phyloP scores from a whole-genome alignment of 1,139 yeast genomes.

The Blastobotrys ciferrii region DNA sequence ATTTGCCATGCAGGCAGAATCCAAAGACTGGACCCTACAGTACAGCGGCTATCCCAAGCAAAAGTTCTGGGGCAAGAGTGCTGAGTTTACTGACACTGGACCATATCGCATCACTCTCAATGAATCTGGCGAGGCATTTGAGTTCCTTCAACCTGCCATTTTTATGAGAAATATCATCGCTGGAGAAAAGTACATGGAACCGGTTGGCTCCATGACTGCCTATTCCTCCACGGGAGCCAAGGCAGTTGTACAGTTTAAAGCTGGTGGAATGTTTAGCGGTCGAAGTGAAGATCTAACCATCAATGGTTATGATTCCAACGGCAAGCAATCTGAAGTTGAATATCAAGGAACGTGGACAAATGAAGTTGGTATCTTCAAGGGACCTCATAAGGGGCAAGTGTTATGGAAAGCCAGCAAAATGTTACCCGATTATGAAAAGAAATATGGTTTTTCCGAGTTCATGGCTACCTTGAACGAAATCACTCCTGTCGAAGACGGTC shows the following conservation, averaged over 20 bases:
- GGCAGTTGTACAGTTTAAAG: constrained; percentile 65
- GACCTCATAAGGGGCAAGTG: constrained; percentile 3
- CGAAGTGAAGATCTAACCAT: constrained; percentile 77
- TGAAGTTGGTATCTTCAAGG: constrained; percentile 20
- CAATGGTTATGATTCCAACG: constrained; percentile 46
- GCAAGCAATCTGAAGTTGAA: constrained; percentile 29
- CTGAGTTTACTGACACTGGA: constrained; percentile 80
- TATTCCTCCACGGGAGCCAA: constrained; percentile 64
- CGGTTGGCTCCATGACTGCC: constrained; percentile 65
- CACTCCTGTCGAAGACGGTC: constrained; percentile 62
- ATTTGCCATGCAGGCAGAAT: constrained; percentile 75
- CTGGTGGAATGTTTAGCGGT: constrained; percentile 75
- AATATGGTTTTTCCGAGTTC: constrained; percentile 83
- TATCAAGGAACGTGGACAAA: constrained; percentile 80
- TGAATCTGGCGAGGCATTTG: constrained; percentile 65
- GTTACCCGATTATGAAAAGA: constrained; percentile 55
- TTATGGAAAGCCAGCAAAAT: constrained; percentile 65
- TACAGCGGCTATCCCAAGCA: constrained; percentile 80
- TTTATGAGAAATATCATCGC: constrained; percentile 84
- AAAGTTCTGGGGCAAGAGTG: constrained; percentile 93
- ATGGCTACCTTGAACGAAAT: constrained; percentile 80
- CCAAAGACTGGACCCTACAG: constrained; percentile 69
- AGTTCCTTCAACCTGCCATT: constrained; percentile 82
- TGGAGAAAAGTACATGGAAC: constrained; percentile 95
- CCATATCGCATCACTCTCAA: constrained; percentile 52